Evolutionary conservation across 177 flowering plant species (phyloP).

Genomic region (Vitis hybrid): DNA sequence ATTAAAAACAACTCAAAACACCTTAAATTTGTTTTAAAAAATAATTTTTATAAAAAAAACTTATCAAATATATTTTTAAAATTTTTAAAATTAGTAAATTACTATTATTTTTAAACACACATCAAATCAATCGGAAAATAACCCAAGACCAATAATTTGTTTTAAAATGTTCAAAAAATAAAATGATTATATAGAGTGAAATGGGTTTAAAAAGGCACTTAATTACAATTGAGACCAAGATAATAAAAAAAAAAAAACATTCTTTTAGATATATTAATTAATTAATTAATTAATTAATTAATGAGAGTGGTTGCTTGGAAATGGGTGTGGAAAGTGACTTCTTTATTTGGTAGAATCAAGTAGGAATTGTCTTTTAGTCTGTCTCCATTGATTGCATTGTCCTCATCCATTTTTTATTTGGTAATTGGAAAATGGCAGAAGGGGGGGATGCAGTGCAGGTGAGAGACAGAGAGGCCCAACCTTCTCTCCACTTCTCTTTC

Average conservation of each 20-base stretch:
- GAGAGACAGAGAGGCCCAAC: not conserved
- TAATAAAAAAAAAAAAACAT: not conserved
- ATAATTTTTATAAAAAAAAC: too few relatives aligned
- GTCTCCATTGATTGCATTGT: constrained; percentile 7
- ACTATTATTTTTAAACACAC: too few relatives aligned
- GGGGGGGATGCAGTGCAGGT: not conserved
- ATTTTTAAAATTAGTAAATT: too few relatives aligned
- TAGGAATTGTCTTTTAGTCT: constrained; percentile 3
- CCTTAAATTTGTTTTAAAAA: too few relatives aligned
- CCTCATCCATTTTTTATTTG: not conserved
- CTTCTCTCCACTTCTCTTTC: not conserved
- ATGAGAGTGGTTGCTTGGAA: not conserved
- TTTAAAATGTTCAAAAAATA: too few relatives aligned
- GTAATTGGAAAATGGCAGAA: not conserved
- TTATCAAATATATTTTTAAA: too few relatives aligned
- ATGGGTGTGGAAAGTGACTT: not conserved
- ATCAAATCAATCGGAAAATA: too few relatives aligned
- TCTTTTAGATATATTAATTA: not conserved
- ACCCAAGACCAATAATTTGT: too few relatives aligned
- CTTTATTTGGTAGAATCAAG: constrained; percentile 8
- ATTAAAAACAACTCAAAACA: too few relatives aligned
- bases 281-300: not conserved
- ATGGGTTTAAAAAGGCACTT: too few relatives aligned
- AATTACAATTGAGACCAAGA: not conserved
- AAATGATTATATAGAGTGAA: too few relatives aligned